Conservation (phyloP, 257 asterid species). For the Rauvolfia tetraphylla region DNA sequence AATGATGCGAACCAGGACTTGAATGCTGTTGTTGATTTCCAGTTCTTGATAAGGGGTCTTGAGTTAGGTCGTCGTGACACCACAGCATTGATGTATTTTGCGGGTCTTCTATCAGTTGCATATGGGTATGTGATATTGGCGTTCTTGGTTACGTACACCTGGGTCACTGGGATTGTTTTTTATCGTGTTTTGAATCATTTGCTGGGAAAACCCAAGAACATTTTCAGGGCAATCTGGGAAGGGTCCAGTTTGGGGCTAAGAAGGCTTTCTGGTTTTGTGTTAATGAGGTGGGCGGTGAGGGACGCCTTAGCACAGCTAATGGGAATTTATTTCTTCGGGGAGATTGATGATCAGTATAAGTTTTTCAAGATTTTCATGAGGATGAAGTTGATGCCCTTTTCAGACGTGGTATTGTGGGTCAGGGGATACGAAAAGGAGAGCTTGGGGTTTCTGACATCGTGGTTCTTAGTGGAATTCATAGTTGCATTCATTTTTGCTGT, state of each 20-base stretch:
- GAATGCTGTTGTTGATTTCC: constrained; percentile 46
- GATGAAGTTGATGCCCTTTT: constrained; percentile 72
- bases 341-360: constrained; percentile 66
- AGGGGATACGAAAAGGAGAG: constrained; percentile 80
- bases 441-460: constrained; percentile 45
- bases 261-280: constrained; percentile 68
- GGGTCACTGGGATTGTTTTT: constrained; percentile 70
- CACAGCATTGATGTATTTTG: constrained; percentile 49
- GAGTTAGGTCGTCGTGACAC: constrained; percentile 65
- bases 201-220: constrained; percentile 50
- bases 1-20: constrained; percentile 19
- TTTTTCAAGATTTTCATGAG: constrained; percentile 67
- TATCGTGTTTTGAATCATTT: constrained; percentile 65
- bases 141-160: constrained; percentile 66
- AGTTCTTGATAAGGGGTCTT: constrained; percentile 62
- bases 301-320: constrained; percentile 78
- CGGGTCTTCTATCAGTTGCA: constrained; percentile 49
- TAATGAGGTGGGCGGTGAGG: constrained; percentile 93
- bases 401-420: constrained; percentile 72
- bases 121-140: constrained; percentile 71
- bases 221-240: constrained; percentile 62
- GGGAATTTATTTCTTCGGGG: constrained; percentile 71
- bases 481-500: constrained; percentile 70
- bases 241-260: constrained; percentile 71
- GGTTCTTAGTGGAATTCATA: constrained; percentile 69